Conservation (phyloP, 202 grass and related monocot species). For the Hordeum pubiflorum region DNA sequence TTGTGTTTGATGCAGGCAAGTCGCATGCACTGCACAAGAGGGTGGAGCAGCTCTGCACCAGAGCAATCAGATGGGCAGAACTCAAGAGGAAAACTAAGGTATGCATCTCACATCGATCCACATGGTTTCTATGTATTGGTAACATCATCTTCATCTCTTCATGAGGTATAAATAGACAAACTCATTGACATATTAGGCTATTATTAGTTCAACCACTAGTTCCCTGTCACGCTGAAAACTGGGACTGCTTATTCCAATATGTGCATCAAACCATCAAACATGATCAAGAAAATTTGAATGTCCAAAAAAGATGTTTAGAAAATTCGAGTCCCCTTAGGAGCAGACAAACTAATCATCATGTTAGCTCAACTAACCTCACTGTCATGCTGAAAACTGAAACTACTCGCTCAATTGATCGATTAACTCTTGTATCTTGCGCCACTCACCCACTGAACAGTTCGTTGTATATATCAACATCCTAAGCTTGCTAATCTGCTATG, state of each 20-base stretch:
- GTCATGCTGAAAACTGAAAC: not conserved
- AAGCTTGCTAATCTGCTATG: not conserved
- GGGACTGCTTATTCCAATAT: not conserved
- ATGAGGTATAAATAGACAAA: not conserved
- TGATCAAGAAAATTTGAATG: not conserved
- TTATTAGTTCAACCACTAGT: not conserved
- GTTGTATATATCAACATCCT: not conserved
- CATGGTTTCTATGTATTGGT: not conserved
- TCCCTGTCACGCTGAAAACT: not conserved
- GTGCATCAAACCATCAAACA: not conserved
- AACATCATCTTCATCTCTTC: not conserved
- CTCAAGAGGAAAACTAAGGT: conserved; percentile 96
- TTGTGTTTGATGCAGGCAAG: conserved; percentile 56
- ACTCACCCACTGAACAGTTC: not conserved
- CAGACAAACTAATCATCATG: not conserved
- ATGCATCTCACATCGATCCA: not conserved
- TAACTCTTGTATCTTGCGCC: not conserved
- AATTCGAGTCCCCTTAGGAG: not conserved
- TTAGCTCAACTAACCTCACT: not conserved
- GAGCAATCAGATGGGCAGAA: conserved; percentile 86
- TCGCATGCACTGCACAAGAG: conserved; percentile 98
- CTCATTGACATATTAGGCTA: not conserved
- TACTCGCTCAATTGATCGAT: not conserved
- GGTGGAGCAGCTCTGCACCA: conserved; percentile 95
- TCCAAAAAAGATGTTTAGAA: too few species aligned